Percentiles rank a stretch among this genome's conserved stretches.
Evolutionary conservation across 495 filamentous ascomycete genomes (phyloP).

Genomic region (Neurospora sp.): DNA sequence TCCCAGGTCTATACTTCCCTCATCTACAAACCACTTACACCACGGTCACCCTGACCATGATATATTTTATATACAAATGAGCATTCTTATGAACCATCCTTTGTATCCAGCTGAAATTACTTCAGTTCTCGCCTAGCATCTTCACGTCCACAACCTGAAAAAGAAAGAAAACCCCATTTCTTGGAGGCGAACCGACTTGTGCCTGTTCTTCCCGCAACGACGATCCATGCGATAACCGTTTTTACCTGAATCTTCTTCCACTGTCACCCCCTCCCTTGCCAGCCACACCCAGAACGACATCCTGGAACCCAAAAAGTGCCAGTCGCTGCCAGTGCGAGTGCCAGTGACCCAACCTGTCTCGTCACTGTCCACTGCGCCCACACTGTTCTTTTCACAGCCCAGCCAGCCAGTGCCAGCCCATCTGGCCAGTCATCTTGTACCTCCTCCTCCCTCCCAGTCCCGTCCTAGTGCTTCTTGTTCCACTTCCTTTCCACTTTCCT

Average conservation of each 20-base stretch:
- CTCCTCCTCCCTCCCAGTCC: background rate
- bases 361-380: background rate
- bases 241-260: background rate
- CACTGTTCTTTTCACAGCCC: background rate
- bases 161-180: background rate
- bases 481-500: background rate
- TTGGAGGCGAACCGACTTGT: background rate
- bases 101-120: background rate
- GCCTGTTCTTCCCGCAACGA: background rate
- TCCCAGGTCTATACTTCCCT: background rate
- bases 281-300: background rate
- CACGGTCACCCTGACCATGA: background rate
- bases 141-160: background rate
- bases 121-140: background rate
- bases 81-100: background rate
- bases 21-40: constrained; percentile 3
- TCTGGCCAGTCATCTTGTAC: constrained; percentile 2
- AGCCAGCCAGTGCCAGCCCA: background rate
- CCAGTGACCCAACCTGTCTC: background rate
- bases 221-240: background rate
- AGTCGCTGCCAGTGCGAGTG: background rate
- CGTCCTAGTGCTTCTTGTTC: background rate
- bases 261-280: background rate
- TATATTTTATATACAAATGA: background rate
- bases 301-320: background rate